Base-by-base conservation (phyloP, 2,329 filamentous ascomycete species). In the Cadophora sp. region DNA sequence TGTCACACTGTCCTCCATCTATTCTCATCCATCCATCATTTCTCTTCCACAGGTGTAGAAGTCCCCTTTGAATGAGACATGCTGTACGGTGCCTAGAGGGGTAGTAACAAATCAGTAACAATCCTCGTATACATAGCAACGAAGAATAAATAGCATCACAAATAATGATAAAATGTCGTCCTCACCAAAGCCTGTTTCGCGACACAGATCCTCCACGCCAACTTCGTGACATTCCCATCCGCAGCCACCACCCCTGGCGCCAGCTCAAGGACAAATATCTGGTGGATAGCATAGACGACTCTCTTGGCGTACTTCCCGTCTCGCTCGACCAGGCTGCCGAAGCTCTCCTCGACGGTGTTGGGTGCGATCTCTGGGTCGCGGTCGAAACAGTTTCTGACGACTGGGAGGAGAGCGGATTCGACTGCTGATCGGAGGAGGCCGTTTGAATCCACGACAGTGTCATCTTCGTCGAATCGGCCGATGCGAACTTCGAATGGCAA, bases 231-330 rank as follows among this genome's bases (percentile, higher is more conserved):
- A 73, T 90, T 96, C 6, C 96, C 93, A 80, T 99, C 96, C 0
- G 94, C 94, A 62, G 92, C 89, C 39, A 99, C 96, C 0, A 98
- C 95, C 53, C 93, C 93, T 0, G 94, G 91, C 1, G 96, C 93
- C 76, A 99, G 94, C 78, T 99, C 96, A 68, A 99, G 92, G 61
- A 94, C 96, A 78, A 99, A 96, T 94, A 97, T 97, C 78, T 97
- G 92, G 70, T 92, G 91, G 33, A 99, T 93, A 4, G 94, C 96
- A 78, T 97, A 98, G 0, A 98, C 94, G 13, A 98, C 91, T 50
- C 96, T 84, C 79, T 89, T 92, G 0, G 95, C 91, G 74, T 94
- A 98, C 79, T 97, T 97, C 70, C 90, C 88, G 72, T 97, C 92
- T 27, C 94, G 84, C 76, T 97, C 94, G 1, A 97, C 91, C 48